phyloP scores from a whole-genome alignment of 2,329 filamentous ascomycete species.

The Aspergillus chevalieri region DNA sequence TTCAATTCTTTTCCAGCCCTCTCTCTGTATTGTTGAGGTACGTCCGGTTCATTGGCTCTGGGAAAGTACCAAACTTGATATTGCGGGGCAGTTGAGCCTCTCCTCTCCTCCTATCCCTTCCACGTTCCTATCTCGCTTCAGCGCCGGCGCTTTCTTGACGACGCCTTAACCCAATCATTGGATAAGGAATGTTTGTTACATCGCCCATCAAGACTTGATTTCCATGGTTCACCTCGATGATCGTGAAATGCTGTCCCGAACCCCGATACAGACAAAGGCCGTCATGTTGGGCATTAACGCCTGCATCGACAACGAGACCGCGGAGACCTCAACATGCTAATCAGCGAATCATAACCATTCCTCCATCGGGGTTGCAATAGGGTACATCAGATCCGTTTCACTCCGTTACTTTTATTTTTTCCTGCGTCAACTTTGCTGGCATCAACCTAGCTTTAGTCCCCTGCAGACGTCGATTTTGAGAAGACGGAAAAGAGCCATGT shows the following conservation, averaged over 20 bases:
- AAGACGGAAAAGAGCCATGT: not conserved
- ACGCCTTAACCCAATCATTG: not conserved
- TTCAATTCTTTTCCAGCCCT: not conserved
- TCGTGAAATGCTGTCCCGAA: not conserved
- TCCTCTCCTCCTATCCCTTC: not conserved
- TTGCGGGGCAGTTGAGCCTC: not conserved
- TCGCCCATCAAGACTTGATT: too few species aligned
- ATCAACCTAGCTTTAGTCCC: slow-evolving; percentile 8
- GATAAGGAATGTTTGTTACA: not conserved
- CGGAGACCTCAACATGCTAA: slow-evolving; percentile 20
- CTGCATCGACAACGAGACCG: slow-evolving; percentile 20
- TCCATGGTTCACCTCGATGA: too few species aligned
- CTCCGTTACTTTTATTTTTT: slow-evolving; percentile 1
- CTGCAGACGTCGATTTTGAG: slow-evolving; percentile 12
- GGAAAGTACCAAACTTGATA: not conserved
- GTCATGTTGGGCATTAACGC: not conserved
- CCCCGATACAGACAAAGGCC: not conserved
- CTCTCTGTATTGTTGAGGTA: too few species aligned
- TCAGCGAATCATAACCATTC: slow-evolving; percentile 26
- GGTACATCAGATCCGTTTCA: not conserved
- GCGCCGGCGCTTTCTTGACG: not conserved
- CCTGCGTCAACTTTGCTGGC: slow-evolving; percentile 19
- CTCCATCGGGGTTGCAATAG: slow-evolving; percentile 7
- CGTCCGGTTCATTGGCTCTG: not conserved
- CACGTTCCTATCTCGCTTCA: not conserved